A percentile compares a stretch with the other conserved stretches of the same genome.
phyloP scores from a whole-genome alignment of 2,329 filamentous ascomycete genomes.

The Hymenoscyphus scutula region DNA sequence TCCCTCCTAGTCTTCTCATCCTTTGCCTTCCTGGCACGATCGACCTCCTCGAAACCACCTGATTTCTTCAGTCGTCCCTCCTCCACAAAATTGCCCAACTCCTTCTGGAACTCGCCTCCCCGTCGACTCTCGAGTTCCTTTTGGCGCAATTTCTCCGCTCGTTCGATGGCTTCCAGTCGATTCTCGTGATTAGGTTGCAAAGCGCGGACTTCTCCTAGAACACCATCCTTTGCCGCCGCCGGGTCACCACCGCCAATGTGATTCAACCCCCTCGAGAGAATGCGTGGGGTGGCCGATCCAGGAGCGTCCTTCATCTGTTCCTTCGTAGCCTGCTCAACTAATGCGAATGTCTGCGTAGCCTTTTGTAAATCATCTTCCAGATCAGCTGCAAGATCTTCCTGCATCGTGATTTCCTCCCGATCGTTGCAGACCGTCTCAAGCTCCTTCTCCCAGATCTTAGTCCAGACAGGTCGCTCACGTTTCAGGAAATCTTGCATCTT shows the following conservation, averaged over 20 bases:
- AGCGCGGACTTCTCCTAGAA: constrained; percentile 89
- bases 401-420: constrained; percentile 88
- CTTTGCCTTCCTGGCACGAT: constrained; percentile 77
- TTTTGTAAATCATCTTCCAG: constrained; percentile 94
- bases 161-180: constrained; percentile 89
- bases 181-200: constrained; percentile 93
- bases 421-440: constrained; percentile 94
- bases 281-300: constrained; percentile 46
- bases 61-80: constrained; percentile 95
- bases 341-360: constrained; percentile 84
- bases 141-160: constrained; percentile 88
- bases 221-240: constrained; percentile 79
- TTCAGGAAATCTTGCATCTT: constrained; percentile 91
- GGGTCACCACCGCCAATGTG: constrained; percentile 62
- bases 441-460: constrained; percentile 99
- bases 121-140: constrained; percentile 79
- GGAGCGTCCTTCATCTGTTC: constrained; percentile 82
- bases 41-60: constrained; percentile 90
- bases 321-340: constrained; percentile 97
- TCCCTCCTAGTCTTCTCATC: constrained; percentile 85
- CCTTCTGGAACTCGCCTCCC: constrained; percentile 72
- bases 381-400: constrained; percentile 92
- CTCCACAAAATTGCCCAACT: constrained; percentile 80
- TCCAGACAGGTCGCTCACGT: constrained; percentile 93
- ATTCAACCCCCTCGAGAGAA: constrained; percentile 54